Base-by-base conservation (phyloP, 2,329 filamentous ascomycete species). In the Cladophialophora chaetospira region DNA sequence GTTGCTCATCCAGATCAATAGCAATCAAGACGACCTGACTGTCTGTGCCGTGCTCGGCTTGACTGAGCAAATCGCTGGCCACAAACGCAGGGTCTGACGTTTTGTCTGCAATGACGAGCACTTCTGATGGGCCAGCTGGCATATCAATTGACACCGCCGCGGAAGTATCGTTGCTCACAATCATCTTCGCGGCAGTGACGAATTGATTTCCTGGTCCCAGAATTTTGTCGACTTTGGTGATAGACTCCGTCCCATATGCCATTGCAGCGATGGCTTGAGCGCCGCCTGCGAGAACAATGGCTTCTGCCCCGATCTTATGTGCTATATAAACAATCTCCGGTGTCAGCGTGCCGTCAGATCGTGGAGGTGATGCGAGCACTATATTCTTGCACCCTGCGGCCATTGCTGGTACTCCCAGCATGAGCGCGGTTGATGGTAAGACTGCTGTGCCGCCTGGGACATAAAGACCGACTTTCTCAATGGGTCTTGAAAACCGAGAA, bases 211-310 rank as follows among this genome's bases (percentile, higher is more conserved):
- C 94, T 2, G 94, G 94, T 0, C 94, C 94, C 10, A 97, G 84
- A 66, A 99, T 97, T 83, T 99, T 99, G 80, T 99, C 94, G 5
- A 99, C 94, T 78, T 99, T 99, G 73, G 81, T 89, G 48, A 99
- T 85, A 66, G 87, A 93, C 74, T 97, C 88, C 0, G 94, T 99
- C 45, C 94, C 94, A 75, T 99, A 99, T 2, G 94, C 94, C 87
- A 99, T 88, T 45, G 94, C 94, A 17, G 93, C 94, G 33, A 99
- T 87, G 40, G 94, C 94, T 76, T 99, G 94, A 0, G 93, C 94
- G 61, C 94, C 94, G 60, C 94, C 94, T 9, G 94, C 94, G 23
- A 99, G 83, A 4, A 99, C 93, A 66, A 99, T 97, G 69, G 89
- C 91, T 75, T 97, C 90, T 1, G 94, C 94, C 47, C 93, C 93